These are phyloP conservation scores for Mercurialis annua DNA, from an alignment of 345 rosid species.

Conservation along the genomic window DNA sequence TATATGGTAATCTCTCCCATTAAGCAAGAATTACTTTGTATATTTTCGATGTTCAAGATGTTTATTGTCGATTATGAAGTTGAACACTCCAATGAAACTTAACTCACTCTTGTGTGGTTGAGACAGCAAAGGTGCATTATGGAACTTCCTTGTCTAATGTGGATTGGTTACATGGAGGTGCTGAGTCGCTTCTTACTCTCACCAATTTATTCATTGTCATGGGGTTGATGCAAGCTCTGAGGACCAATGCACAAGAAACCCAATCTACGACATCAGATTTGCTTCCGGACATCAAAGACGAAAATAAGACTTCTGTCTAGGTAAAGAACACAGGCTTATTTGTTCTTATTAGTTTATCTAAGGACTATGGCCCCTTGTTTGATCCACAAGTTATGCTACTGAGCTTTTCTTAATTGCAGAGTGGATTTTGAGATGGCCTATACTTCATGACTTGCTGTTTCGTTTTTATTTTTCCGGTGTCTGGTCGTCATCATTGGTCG, in stretches of 20 bases:
- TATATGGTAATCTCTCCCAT: conserved; percentile 56
- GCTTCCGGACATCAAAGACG: conserved; percentile 22
- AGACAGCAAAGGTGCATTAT: conserved; percentile 77
- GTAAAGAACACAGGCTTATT: not conserved
- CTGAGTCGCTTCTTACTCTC: conserved; percentile 79
- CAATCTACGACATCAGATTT: conserved; percentile 24
- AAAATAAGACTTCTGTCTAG: conserved; percentile 37
- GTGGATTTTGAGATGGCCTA: not conserved
- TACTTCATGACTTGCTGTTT: not conserved
- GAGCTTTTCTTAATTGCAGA: conserved; percentile 5
- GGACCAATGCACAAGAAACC: conserved; percentile 33
- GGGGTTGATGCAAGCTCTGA: conserved; percentile 79
- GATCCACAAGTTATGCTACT: not conserved
- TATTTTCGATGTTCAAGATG: not conserved
- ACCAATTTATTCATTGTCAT: conserved; percentile 82
- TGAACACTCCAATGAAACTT: not conserved
- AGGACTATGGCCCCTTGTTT: not conserved
- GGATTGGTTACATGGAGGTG: conserved; percentile 95
- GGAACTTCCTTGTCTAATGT: conserved; percentile 89
- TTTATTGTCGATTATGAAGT: not conserved
- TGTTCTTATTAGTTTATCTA: not conserved
- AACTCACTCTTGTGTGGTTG: conserved; percentile 15
- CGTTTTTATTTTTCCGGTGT: not conserved
- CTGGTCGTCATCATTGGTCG: not conserved
- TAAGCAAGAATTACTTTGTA: conserved; percentile 8